Percentiles rank a stretch among this genome's conserved stretches.
Evolutionary conservation across 164 flowering plant genomes (phyloP).

Genomic region (Sextonia rubra): DNA sequence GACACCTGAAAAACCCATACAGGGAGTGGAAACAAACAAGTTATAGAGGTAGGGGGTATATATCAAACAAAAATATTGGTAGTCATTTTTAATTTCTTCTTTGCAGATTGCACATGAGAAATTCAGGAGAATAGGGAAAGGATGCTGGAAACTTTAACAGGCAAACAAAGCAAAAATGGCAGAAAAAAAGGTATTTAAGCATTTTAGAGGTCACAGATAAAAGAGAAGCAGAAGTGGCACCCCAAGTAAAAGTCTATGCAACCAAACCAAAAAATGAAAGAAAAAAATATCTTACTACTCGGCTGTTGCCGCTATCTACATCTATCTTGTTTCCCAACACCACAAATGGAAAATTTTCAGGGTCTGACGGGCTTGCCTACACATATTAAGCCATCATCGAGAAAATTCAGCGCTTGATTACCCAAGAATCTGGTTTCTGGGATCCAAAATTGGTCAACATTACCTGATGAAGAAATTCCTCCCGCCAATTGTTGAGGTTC

Average conservation of each 20-base stretch:
- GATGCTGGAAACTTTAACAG: background rate
- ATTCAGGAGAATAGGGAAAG: too few species aligned
- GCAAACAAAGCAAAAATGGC: background rate
- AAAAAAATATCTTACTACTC: conserved; percentile 54
- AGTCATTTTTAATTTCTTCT: background rate
- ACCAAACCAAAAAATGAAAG: background rate
- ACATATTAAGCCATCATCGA: conserved; percentile 9
- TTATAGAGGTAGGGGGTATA: too few species aligned
- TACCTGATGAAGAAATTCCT: conserved; percentile 88
- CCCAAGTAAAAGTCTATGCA: background rate
- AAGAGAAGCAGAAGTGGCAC: too few species aligned
- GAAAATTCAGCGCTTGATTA: background rate
- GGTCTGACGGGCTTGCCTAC: conserved; percentile 90
- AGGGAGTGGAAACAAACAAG: too few species aligned
- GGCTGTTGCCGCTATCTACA: conserved; percentile 91
- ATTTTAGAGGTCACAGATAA: too few species aligned
- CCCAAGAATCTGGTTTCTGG: background rate
- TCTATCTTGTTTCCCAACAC: conserved; percentile 89
- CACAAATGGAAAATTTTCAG: conserved; percentile 91
- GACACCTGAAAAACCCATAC: too few species aligned
- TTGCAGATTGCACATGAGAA: background rate
- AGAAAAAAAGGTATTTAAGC: background rate
- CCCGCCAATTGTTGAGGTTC: conserved; percentile 80
- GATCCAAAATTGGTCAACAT: background rate
- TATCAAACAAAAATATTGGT: too few species aligned